A percentile compares a stretch with the other conserved stretches of the same genome.
phyloP scores from a whole-genome alignment of 108 stramenopile species.

The Cyclotella sp. region DNA sequence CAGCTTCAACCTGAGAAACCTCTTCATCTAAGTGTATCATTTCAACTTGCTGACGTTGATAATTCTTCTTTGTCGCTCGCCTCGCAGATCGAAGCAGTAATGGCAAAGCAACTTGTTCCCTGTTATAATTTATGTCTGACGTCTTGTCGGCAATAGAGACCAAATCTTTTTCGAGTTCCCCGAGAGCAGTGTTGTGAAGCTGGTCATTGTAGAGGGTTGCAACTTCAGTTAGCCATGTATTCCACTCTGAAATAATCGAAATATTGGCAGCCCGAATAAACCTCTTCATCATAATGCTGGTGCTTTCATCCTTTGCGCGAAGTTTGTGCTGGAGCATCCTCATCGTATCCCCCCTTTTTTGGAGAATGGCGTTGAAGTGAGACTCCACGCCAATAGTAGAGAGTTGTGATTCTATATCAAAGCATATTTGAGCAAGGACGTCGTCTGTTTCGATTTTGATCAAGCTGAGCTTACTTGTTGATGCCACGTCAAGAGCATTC shows the following conservation, averaged over 20 bases:
- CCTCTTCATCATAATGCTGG: conserved; percentile 3
- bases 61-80: conserved; percentile 44
- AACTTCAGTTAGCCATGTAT: conserved; percentile 55
- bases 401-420: conserved; percentile 60
- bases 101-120: conserved; percentile 37
- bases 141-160: conserved; percentile 30
- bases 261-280: conserved; percentile 34
- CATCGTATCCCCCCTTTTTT: conserved; percentile 40
- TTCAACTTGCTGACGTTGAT: conserved; percentile 37
- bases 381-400: conserved; percentile 42
- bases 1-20: conserved; percentile 39
- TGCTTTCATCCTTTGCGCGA: conserved; percentile 24
- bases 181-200: conserved; percentile 19
- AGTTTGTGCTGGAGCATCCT: conserved; percentile 42
- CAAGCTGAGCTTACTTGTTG: neutral
- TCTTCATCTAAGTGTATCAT: conserved; percentile 42
- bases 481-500: conserved; percentile 21
- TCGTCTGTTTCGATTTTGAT: conserved; percentile 42
- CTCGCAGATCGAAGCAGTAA: conserved; percentile 35
- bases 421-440: conserved; percentile 56
- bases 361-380: conserved; percentile 20
- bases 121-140: conserved; percentile 23
- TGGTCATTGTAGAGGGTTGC: conserved; percentile 46
- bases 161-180: conserved; percentile 13
- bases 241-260: conserved; percentile 47